Evolutionary conservation across 2,329 filamentous ascomycete species (phyloP), one percentile per base, ranked within the genome.

Genomic region (Aspergillus cejpii): DNA sequence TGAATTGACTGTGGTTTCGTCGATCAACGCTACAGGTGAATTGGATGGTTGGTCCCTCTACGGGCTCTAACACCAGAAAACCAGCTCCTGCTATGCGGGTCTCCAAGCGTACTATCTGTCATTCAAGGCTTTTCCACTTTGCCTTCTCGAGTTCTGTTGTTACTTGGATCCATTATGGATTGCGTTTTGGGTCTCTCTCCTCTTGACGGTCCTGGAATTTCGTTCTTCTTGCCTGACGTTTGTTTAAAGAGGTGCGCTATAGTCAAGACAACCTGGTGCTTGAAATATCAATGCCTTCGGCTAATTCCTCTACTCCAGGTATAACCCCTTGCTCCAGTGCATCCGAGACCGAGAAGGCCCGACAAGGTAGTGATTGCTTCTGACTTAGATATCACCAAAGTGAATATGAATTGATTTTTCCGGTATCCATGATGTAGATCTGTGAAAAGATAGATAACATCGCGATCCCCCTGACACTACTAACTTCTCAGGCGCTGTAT

Each of bases 11-110:
- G 70, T 72, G 47, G 74, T 74, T 47, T 61, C 53, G 43, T 61
- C 63, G 51, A 54, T 55, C 47, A 59, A 59, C 46, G 57, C 15
- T 19, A 48, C 58, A 58, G 64, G 67, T 43, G 62, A 65, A 50
- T 64, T 78, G 48, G 80, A 84, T 65, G 80, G 80, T 48, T 85
- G 81, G 81, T 78, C 78, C 55, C 73, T 81, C 58, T 84, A 85
- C 60, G 80, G 78, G 58, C 65, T 84, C 45, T 82, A 54, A 55
- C 38, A 28, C 21, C 8, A 19, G 28, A 36, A 36, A 41, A 37
- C 7, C 15, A 26, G 31, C 14, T 34, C 15, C 8, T 34, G 15
- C 31, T 34, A 20, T 34, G 10, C 31, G 5, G 11, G 15, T 34
- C 17, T 19, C 31, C 8, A 24, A 10, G 31, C 31, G 10, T 17